Evolutionary conservation across 768 basidiomycete genomes (phyloP), one percentile per base, ranked within the genome.

Genomic region (Tubosaeta sp.): DNA sequence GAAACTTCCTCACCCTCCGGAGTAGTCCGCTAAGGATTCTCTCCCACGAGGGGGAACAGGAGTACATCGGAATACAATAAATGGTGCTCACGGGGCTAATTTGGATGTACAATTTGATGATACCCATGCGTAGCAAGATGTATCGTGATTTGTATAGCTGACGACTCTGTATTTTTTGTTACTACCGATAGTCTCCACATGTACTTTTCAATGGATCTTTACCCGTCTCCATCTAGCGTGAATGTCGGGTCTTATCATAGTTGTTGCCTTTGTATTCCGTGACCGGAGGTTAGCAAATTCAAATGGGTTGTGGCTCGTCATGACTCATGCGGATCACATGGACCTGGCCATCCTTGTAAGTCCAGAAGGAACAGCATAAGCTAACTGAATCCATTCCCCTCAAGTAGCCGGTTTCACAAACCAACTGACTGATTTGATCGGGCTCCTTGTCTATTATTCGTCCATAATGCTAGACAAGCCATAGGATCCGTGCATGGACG

Each of bases 361-460:
- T 22, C 22, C 22, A 22, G 22, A 22, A 22, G 22, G 22, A 22
- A 22, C 3, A 22, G n/a, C n/a, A 29, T 29, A 5, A 29, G 27
- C 27, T 29, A 29, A 9, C 29, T 29, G 29, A 29, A 29, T 29
- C 9, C 29, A 29, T 29, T 22, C 22, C 22, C 22, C 1, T 22
- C 22, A 22, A 22, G 22, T 22, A 22, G 22, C 22, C 22, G 22
- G 22, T 22, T 22, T 22, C 22, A 22, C 22, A 22, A 22, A 22
- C 22, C 22, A 2, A 43, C 22, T 27, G 25, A 5, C 5, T n/a
- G 0, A 5, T 8, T 10, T 31, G 26, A 31, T 43, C 43, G 29
- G 13, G 29, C n/a, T 6, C 22, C 38, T 22, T 17, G 17, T 13
- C 9, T 46, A 51, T 63, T 61, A 51, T 60, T 35, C 45, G 29